Evolutionary conservation across 257 asterid genomes (phyloP).

Genomic region (Fraxinus anomala): DNA sequence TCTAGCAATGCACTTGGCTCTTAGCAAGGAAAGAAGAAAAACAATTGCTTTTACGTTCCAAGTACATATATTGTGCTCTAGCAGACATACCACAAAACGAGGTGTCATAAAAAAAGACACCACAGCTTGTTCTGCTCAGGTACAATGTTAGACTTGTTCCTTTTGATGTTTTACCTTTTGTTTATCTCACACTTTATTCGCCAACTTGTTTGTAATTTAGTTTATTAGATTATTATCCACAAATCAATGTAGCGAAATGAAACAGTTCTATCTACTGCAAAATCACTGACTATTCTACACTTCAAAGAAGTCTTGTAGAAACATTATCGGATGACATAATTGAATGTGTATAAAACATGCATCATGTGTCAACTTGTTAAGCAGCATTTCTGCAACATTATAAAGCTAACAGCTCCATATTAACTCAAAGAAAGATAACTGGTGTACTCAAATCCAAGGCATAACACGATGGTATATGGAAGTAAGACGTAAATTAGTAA

Average conservation of each 20-base stretch:
- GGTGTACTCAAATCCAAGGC: background rate
- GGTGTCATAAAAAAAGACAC: too few relatives aligned
- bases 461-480: background rate
- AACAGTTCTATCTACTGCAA: background rate
- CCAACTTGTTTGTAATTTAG: too few relatives aligned
- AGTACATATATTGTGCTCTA: background rate
- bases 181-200: too few relatives aligned
- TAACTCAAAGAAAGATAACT: background rate
- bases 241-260: background rate
- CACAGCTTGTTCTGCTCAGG: too few relatives aligned
- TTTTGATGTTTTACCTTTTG: too few relatives aligned
- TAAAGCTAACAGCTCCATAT: background rate
- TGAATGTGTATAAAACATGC: background rate
- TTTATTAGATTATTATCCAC: too few relatives aligned
- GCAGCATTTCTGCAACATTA: background rate
- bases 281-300: background rate
- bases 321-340: background rate
- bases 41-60: background rate
- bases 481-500: background rate
- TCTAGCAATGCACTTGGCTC: too few relatives aligned
- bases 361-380: background rate
- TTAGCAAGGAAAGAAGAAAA: background rate
- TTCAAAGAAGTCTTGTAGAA: background rate
- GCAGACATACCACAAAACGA: too few relatives aligned
- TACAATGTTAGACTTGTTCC: too few relatives aligned